Evolutionary conservation across 768 basidiomycete genomes (phyloP).

Genomic region (Suillus discolor): DNA sequence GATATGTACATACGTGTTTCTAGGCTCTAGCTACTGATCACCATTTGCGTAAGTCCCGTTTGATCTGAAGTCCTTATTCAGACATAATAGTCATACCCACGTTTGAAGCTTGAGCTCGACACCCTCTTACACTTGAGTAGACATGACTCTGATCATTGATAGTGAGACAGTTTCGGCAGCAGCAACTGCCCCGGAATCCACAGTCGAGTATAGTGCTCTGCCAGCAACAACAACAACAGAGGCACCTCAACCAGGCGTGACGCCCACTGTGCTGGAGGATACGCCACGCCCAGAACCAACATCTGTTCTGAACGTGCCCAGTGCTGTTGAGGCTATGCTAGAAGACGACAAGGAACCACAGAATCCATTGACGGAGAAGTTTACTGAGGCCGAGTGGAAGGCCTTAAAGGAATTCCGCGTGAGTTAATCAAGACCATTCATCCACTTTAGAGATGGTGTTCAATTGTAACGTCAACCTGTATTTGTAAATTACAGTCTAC

Average conservation of each 20-base stretch:
- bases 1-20: neutral
- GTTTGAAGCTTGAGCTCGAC: neutral
- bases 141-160: conserved; percentile 5
- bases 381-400: conserved; percentile 72
- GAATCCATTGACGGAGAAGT: conserved; percentile 67
- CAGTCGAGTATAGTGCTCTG: conserved; percentile 1
- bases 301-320: neutral
- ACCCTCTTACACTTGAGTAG: neutral
- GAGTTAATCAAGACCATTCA: conserved; percentile 21
- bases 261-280: conserved; percentile 7
- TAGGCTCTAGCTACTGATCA: neutral
- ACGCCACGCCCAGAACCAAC: neutral
- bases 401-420: conserved; percentile 73
- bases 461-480: conserved; percentile 10
- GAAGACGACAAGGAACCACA: conserved; percentile 54
- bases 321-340: neutral
- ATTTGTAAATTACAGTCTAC: conserved; percentile 21
- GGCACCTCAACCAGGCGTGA: conserved; percentile 9
- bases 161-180: conserved; percentile 7
- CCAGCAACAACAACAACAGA: conserved; percentile 1
- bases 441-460: neutral
- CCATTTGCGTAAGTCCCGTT: too few relatives aligned
- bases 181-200: neutral
- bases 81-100: neutral
- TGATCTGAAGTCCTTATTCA: neutral